Base-by-base conservation (phyloP, 2,329 filamentous ascomycete genomes). In the Amylocarpus encephaloides region DNA sequence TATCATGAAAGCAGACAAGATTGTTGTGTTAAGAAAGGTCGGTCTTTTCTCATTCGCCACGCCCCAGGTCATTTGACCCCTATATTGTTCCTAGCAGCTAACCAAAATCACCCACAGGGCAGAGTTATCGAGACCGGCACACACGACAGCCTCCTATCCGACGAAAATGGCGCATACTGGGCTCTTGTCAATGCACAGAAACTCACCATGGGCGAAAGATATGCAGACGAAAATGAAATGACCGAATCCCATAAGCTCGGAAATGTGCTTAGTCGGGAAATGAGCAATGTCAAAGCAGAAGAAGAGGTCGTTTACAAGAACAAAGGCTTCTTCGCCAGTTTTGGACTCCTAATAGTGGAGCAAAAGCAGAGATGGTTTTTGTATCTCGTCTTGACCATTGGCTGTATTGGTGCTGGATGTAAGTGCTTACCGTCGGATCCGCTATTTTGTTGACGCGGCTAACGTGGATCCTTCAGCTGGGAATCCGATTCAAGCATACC, bases 31-130 rank as follows among this genome's bases (percentile, higher is more conserved):
- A 46, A 76, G 84, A 43, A 78, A 84, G 58, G 89, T 89, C 1
- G 96, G 92, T 1, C 95, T 87, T 89, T 3, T 95, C 96, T 66
- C 91, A 91, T 34, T 34, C 10, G 5, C 3, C 19, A 39, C 2
- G 19, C 11, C 19, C 18, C 12, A 4, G 10, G 15, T 5, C 34
- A 36, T n/a, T n/a, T n/a, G n/a, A n/a, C n/a, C n/a, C n/a, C 34
- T 13, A 19, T 19, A 7, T 29, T 22, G 11, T 43, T 49, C n/a
- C 11, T 16, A 6, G 29, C 1, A 36, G 29, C 2, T 26, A 18
- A 29, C 16, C 12, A 18, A 49, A 6, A 6, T 33, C 30, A 15
- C n/a, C 29, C 22, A n/a, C 30, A 84, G 52, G 88, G 89, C 15
- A 75, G 77, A 47, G 78, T 89, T 0, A 75, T 85, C 6, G 88